phyloP scores from a whole-genome alignment of 306 rosid species.

The Potentilla sterilis region DNA sequence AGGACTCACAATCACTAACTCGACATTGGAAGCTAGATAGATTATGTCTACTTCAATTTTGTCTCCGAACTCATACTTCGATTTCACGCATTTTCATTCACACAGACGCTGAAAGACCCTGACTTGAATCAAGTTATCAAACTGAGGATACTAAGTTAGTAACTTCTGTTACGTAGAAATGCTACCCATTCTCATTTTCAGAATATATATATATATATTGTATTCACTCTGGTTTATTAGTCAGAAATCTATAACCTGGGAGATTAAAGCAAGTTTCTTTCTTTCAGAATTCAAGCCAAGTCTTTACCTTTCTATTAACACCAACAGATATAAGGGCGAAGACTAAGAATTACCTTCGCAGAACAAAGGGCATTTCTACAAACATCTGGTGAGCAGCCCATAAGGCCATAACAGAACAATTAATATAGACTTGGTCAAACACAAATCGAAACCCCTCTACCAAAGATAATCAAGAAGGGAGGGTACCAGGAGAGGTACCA shows the following conservation, averaged over 20 bases:
- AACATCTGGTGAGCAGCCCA: background rate
- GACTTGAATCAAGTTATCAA: background rate
- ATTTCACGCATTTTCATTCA: background rate
- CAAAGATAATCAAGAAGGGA: background rate
- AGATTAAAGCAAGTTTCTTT: background rate
- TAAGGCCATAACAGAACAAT: too few relatives aligned
- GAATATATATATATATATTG: too few relatives aligned
- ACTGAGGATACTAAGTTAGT: too few relatives aligned
- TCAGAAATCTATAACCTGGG: too few relatives aligned
- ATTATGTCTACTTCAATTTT: too few relatives aligned
- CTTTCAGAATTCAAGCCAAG: background rate
- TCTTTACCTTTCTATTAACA: background rate
- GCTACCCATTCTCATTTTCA: too few relatives aligned
- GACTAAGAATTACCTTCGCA: background rate
- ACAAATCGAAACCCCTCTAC: background rate
- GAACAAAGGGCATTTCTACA: background rate
- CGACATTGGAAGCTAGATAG: background rate
- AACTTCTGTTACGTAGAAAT: too few relatives aligned
- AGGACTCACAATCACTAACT: background rate
- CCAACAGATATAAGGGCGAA: background rate
- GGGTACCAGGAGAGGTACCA: background rate
- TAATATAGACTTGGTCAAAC: too few relatives aligned
- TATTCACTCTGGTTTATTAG: too few relatives aligned
- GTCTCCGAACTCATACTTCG: background rate
- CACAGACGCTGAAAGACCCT: background rate